Conservation (phyloP, 768 basidiomycete species). For the Mycena kentingensis region DNA sequence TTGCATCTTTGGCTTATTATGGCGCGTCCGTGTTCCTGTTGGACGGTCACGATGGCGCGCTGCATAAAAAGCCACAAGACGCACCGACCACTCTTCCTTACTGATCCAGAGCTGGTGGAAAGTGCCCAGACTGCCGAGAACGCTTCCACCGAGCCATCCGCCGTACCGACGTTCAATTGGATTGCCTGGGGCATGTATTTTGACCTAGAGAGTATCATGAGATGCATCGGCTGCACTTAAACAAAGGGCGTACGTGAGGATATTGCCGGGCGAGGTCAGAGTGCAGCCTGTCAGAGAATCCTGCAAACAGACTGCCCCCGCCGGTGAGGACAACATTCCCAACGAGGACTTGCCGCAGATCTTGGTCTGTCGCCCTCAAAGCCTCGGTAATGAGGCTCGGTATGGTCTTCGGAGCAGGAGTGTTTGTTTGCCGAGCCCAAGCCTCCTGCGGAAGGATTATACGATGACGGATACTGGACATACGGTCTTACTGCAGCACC, state of each 20-base stretch:
- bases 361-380: slow-evolving; percentile 84
- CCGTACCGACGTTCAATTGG: slow-evolving; percentile 88
- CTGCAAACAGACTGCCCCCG: slow-evolving; percentile 84
- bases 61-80: slow-evolving; percentile 25
- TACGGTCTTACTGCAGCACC: too few relatives aligned
- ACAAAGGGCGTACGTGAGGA: slow-evolving; percentile 80
- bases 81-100: slow-evolving; percentile 88
- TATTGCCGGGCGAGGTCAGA: slow-evolving; percentile 74
- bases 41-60: neutral
- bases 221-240: neutral
- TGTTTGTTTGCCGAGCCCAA: slow-evolving; percentile 41
- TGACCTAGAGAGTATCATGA: slow-evolving; percentile 52
- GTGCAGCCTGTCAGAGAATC: slow-evolving; percentile 81
- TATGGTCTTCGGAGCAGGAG: slow-evolving; percentile 73
- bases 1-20: slow-evolving; percentile 89
- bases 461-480: slow-evolving; percentile 1
- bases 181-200: slow-evolving; percentile 91
- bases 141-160: slow-evolving; percentile 95
- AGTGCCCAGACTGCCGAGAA: slow-evolving; percentile 91
- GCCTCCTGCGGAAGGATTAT: slow-evolving; percentile 31
- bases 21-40: slow-evolving; percentile 77
- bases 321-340: slow-evolving; percentile 96
- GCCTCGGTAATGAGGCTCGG: slow-evolving; percentile 76
- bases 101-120: slow-evolving; percentile 99
- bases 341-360: slow-evolving; percentile 86